Base-by-base conservation (phyloP, 1,284 basidiomycete genomes). In the Cryptococcus sp. region DNA sequence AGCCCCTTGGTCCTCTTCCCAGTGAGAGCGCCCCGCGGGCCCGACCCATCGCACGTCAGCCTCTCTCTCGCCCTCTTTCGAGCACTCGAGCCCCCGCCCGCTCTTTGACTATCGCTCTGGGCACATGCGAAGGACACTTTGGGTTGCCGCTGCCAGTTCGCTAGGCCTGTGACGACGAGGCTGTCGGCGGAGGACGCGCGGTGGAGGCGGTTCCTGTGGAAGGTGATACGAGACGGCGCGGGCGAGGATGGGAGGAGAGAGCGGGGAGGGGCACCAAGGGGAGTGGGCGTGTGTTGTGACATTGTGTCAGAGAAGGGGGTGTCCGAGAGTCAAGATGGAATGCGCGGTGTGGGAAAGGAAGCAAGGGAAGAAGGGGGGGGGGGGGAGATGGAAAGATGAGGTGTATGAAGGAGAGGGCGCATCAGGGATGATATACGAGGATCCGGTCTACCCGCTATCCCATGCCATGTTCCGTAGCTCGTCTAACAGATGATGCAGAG, bases 141-240 rank as follows among this genome's bases (percentile, higher is more conserved):
- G 6, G 57, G 48, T 20, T 48, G 20, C 20, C 61, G 47, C 38
- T 55, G 42, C 61, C 61, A 62, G 18, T 57, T 55, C 9, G 61
- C 50, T 33, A 62, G 45, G 15, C 61, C 61, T 23, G 48, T 47
- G 42, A 62, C 33, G 36, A 43, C 36, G 39, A 50, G 28, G 3
- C 46, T 39, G 37, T 47, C 49, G 9, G 56, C 44, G 13, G 51
- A 56, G 15, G 59, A 50, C 28, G 40, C 40, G 18, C 44, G 40
- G 5, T 21, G 45, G 23, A 42, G 33, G 20, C 23, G 49, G 18
- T 50, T 55, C 12, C 56, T 45, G 28, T 28, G 6, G 46, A 50
- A 18, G 12, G 50, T 24, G 40, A 20, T 28, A 13, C 28, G 37
- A 28, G 46, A 35, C 9, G 28, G 5, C 9, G 28, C 28, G 47